Conservation (phyloP, 176 grass and related monocot species). For the Cocos nucifera region DNA sequence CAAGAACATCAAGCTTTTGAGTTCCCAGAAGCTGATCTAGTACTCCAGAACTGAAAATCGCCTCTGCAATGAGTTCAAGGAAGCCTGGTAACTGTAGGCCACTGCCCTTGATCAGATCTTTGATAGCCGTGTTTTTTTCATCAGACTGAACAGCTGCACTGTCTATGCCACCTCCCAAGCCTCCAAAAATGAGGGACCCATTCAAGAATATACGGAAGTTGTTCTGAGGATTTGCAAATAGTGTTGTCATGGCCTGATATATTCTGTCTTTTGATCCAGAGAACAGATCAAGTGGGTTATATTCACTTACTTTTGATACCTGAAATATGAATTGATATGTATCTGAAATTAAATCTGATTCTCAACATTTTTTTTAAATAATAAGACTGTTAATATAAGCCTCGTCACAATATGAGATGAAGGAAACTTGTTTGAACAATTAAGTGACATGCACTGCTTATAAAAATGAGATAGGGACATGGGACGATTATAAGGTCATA, state of each 20-base stretch:
- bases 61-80: slow-evolving; percentile 56
- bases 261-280: slow-evolving; percentile 85
- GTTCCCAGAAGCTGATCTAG: slow-evolving; percentile 47
- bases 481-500: slow-evolving; percentile 1
- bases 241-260: slow-evolving; percentile 44
- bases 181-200: slow-evolving; percentile 66
- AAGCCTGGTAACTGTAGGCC: slow-evolving; percentile 52
- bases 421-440: no score
- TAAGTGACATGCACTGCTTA: no score
- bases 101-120: slow-evolving; percentile 39
- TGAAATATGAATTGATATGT: slow-evolving; percentile 28
- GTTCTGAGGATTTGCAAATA: slow-evolving; percentile 72
- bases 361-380: no score
- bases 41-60: slow-evolving; percentile 50
- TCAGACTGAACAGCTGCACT: slow-evolving; percentile 18
- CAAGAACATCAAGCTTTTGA: slow-evolving; percentile 80
- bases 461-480: no score
- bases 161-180: slow-evolving; percentile 54
- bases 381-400: no score
- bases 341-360: neutral
- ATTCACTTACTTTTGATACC: slow-evolving; percentile 60
- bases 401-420: no score
- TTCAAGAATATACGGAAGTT: slow-evolving; percentile 83
- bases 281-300: slow-evolving; percentile 86
- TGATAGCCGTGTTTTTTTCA: slow-evolving; percentile 32